phyloP scores from a whole-genome alignment of 306 rosid genomes.

The Ormosia semicastrata region DNA sequence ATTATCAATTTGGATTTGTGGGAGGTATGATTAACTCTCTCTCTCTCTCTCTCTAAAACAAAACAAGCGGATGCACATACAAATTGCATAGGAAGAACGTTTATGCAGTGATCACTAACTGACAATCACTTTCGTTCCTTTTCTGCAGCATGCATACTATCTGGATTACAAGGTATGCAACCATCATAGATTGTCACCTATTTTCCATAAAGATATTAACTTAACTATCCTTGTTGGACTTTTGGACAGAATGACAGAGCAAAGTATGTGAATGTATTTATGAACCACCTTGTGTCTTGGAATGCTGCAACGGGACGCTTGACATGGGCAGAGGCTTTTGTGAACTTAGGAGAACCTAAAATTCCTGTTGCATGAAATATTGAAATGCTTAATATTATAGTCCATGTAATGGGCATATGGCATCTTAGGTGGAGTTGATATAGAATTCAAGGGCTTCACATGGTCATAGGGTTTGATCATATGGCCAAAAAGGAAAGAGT shows the following conservation, averaged over 20 bases:
- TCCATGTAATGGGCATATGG: not conserved
- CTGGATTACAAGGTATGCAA: conserved; percentile 82
- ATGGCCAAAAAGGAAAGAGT: not conserved
- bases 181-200: not conserved
- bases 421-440: conserved; percentile 13
- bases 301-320: conserved; percentile 64
- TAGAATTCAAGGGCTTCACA: conserved; percentile 20
- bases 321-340: conserved; percentile 69
- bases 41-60: conserved; percentile 12
- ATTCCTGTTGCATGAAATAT: conserved; percentile 69
- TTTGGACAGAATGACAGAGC: conserved; percentile 78
- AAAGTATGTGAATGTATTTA: conserved; percentile 66
- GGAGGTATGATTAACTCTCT: conserved; percentile 67
- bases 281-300: conserved; percentile 95
- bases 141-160: conserved; percentile 89
- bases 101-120: conserved; percentile 28
- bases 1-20: conserved; percentile 86
- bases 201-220: conserved; percentile 3
- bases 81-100: not conserved
- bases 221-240: conserved; percentile 10
- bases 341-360: conserved; percentile 87
- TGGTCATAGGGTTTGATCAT: not conserved
- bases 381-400: conserved; percentile 25
- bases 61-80: not conserved
- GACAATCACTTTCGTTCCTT: conserved; percentile 25